These are phyloP conservation scores for Botrytis aclada DNA, from an alignment of 2,329 filamentous ascomycete genomes.

Conservation along the genomic window DNA sequence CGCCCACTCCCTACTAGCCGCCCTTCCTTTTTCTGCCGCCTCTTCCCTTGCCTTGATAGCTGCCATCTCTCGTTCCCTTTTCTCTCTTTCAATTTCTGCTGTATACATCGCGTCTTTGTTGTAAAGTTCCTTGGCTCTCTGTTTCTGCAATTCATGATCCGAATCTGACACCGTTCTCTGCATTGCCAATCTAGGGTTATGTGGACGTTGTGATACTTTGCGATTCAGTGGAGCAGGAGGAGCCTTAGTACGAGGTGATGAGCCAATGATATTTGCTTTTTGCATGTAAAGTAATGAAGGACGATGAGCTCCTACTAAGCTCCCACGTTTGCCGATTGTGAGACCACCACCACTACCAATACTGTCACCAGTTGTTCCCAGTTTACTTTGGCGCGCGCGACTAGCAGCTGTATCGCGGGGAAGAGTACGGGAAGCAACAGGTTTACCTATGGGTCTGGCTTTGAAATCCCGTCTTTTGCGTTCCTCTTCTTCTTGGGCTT, in stretches of 20 bases:
- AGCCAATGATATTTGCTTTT: slow-evolving; percentile 30
- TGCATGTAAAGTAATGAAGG: slow-evolving; percentile 38
- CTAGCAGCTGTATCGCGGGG: slow-evolving; percentile 59
- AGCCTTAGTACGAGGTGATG: slow-evolving; percentile 33
- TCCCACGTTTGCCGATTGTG: slow-evolving; percentile 33
- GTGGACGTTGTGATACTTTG: slow-evolving; percentile 28
- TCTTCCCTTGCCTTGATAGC: slow-evolving; percentile 56
- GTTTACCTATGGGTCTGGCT: slow-evolving; percentile 53
- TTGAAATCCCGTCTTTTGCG: slow-evolving; percentile 61
- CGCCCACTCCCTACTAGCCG: slow-evolving; percentile 60
- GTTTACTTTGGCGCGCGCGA: slow-evolving; percentile 51
- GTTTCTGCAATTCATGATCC: slow-evolving; percentile 50
- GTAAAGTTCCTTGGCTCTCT: slow-evolving; percentile 53
- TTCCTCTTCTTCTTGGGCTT: slow-evolving; percentile 58
- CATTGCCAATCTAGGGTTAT: slow-evolving; percentile 29
- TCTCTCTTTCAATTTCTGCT: slow-evolving; percentile 51
- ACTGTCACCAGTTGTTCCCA: slow-evolving; percentile 34
- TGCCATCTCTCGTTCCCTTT: slow-evolving; percentile 51
- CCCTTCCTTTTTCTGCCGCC: slow-evolving; percentile 59
- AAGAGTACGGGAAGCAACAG: slow-evolving; percentile 38
- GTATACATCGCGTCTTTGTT: slow-evolving; percentile 49
- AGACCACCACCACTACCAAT: slow-evolving; percentile 27
- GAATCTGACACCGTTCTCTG: slow-evolving; percentile 50
- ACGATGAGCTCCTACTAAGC: slow-evolving; percentile 37
- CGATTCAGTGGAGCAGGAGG: slow-evolving; percentile 23